These are phyloP conservation scores for Cercis canadensis DNA, from an alignment of 306 rosid species.

Conservation along the genomic window DNA sequence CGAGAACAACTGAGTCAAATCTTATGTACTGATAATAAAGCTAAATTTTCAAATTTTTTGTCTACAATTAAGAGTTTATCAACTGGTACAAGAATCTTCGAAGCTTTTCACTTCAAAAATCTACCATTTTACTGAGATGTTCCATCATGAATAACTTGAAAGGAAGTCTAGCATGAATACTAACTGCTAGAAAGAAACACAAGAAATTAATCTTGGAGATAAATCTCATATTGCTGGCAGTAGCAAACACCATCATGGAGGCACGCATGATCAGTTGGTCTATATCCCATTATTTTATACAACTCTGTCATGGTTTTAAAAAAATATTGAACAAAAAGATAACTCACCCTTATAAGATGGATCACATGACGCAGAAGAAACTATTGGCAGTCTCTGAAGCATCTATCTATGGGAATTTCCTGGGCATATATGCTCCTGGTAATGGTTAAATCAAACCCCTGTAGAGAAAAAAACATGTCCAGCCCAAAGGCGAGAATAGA, in stretches of 20 bases:
- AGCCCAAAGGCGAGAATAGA: background rate
- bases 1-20: too few species aligned
- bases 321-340: constrained; percentile 15
- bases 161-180: background rate
- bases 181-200: too few species aligned
- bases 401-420: constrained; percentile 28
- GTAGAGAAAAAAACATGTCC: background rate
- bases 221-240: background rate
- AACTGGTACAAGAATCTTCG: background rate
- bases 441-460: background rate
- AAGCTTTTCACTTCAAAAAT: constrained; percentile 1
- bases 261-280: background rate
- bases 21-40: too few species aligned
- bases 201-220: background rate
- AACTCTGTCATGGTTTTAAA: background rate
- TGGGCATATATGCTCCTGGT: background rate
- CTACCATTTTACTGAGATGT: background rate
- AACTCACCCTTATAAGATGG: constrained; percentile 57
- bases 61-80: background rate
- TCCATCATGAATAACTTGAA: background rate
- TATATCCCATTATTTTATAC: background rate
- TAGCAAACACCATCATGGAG: background rate
- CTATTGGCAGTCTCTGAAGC: constrained; percentile 55
- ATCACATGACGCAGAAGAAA: constrained; percentile 52
- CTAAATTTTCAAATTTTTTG: background rate